Evolutionary conservation across 768 basidiomycete species (phyloP).

Genomic region (Phaffia tasmanica): DNA sequence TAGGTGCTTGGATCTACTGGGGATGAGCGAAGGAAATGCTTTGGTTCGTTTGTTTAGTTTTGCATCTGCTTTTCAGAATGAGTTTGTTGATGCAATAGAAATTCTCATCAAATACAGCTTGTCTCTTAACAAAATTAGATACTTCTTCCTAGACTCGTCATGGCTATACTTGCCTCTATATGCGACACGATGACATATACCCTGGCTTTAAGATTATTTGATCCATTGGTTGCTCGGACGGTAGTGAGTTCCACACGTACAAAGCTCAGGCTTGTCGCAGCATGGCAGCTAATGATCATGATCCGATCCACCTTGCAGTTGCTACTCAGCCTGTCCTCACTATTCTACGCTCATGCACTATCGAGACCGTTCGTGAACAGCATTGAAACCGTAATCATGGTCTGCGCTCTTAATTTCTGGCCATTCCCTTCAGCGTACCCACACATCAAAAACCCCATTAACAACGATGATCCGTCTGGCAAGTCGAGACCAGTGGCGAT

Average conservation of each 20-base stretch:
- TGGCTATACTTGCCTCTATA: constrained; percentile 46
- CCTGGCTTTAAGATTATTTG: constrained; percentile 51
- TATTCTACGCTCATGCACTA: constrained; percentile 74
- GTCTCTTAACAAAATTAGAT: constrained; percentile 2
- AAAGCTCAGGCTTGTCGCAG: neutral
- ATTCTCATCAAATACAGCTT: too few species aligned
- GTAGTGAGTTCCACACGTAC: constrained; percentile 49
- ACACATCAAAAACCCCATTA: too few species aligned
- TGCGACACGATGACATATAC: constrained; percentile 66
- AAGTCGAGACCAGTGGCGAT: too few species aligned
- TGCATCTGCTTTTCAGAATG: too few species aligned
- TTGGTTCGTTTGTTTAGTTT: too few species aligned
- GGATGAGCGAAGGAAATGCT: neutral
- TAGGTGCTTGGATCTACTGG: neutral
- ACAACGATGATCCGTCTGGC: too few species aligned
- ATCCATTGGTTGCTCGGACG: constrained; percentile 48
- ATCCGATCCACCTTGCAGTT: constrained; percentile 44
- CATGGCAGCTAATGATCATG: neutral
- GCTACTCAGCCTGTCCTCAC: constrained; percentile 67
- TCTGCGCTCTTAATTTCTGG: constrained; percentile 63
- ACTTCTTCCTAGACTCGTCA: constrained; percentile 18
- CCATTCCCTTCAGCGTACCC: constrained; percentile 3
- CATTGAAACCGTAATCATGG: constrained; percentile 74
- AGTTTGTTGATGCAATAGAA: too few species aligned
- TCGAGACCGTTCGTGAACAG: constrained; percentile 88